Base-by-base conservation (phyloP, 495 filamentous ascomycete genomes). In the Xylaria longipes region DNA sequence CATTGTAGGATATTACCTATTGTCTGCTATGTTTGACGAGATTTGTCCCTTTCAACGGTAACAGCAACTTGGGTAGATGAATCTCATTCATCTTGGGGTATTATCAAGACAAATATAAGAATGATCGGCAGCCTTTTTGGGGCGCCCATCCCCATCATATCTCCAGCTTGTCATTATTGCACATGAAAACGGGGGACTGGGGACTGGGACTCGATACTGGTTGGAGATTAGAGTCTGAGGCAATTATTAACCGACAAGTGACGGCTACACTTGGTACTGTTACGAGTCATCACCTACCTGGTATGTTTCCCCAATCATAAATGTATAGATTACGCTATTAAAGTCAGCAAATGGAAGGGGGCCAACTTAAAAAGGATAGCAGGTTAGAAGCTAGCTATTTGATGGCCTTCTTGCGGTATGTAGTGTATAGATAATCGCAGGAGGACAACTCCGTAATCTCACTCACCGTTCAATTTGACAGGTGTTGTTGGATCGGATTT, bases 201-300 rank as follows among this genome's bases (percentile, higher is more conserved):
- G 46, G 48, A 52, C 48, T 27, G 48, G 48, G 48, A 11, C 9
- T 52, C 22, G 22, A 52, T 25, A 27, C 48, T 52, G 48, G 22
- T 12, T 56, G 68, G 45, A 39, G 45, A 41, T 45, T 48, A 45
- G 68, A 25, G 45, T 14, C 31, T 64, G 68, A 70, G 68, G 68
- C 56, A 64, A 70, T 69, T 70, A 52, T 64, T 56, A 69, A 27
- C 61, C 60, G 68, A 61, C 15, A 54, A 56, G 58, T 52, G 37
- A 70, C 35, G 35, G 29, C 27, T 46, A 46, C 48, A 67, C 11
- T 35, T 43, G 29, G 62, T 15, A 31, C 45, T 27, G 46, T 56
- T 54, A 56, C 65, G 3, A 48, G 41, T 50, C 25, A 29, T 35
- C 15, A 33, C 62, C 62, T 22, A 35, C 39, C 39, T 64, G 27